These are phyloP conservation scores for Golubevia pallescens DNA, from an alignment of 1,284 basidiomycete species.

Conservation along the genomic window DNA sequence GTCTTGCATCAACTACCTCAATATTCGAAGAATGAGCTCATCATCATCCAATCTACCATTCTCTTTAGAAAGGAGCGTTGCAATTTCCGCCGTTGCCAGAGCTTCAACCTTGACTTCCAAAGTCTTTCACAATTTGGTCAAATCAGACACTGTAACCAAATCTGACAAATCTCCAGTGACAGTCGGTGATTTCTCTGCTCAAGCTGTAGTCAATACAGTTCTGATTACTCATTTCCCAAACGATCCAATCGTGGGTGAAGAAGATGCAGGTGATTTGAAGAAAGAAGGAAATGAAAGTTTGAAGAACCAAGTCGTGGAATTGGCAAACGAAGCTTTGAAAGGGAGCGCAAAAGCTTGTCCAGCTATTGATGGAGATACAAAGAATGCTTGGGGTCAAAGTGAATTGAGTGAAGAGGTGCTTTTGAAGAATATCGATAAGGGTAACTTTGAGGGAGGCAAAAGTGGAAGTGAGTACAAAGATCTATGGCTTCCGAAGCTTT, in stretches of 20 bases:
- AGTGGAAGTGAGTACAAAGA: conserved; percentile 80
- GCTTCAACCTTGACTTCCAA: conserved; percentile 50
- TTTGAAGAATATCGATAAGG: conserved; percentile 83
- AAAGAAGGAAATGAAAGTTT: conserved; percentile 67
- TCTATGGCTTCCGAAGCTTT: too few relatives aligned
- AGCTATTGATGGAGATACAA: conserved; percentile 69
- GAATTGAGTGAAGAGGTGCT: conserved; percentile 68
- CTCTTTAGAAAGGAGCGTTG: conserved; percentile 43
- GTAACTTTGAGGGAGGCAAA: conserved; percentile 78
- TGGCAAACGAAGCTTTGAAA: conserved; percentile 81
- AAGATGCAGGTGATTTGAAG: conserved; percentile 76
- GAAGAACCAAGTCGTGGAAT: conserved; percentile 75
- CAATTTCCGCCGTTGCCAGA: conserved; percentile 50
- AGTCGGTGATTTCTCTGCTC: conserved; percentile 61
- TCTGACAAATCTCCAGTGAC: conserved; percentile 64
- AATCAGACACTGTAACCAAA: conserved; percentile 55
- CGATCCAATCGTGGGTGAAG: conserved; percentile 93
- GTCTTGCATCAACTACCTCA: background rate
- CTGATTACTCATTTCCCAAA: conserved; percentile 73
- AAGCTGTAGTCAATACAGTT: conserved; percentile 55
- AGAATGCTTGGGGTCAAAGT: conserved; percentile 72
- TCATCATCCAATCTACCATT: conserved; percentile 10
- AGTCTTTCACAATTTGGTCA: conserved; percentile 55
- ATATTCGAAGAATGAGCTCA: conserved; percentile 3
- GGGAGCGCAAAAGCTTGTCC: conserved; percentile 59